Evolutionary conservation across 192 early-diverging fungal species (phyloP).

Genomic region (Entomortierella chlamydospora): DNA sequence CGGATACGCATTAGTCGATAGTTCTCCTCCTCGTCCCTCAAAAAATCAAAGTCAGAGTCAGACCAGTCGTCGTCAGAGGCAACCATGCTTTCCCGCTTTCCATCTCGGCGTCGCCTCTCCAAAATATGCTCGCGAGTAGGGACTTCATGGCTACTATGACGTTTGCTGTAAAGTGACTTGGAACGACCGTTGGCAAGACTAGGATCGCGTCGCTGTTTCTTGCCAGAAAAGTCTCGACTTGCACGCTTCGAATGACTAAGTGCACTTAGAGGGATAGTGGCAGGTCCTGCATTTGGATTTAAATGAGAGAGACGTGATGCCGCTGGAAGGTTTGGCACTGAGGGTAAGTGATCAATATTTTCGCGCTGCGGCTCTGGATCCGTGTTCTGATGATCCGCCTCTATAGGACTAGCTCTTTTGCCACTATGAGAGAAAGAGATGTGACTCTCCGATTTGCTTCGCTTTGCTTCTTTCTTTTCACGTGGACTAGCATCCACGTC

Average conservation of each 20-base stretch:
- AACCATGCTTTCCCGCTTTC: conserved; percentile 28
- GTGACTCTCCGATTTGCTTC: conserved; percentile 20
- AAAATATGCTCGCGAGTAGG: conserved; percentile 5
- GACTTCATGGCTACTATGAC: background rate
- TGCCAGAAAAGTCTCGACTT: conserved; percentile 19
- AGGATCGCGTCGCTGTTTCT: conserved; percentile 25
- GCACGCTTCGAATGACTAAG: conserved; percentile 34
- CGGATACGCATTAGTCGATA: conserved; percentile 36
- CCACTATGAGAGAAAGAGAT: background rate
- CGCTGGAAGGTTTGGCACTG: background rate
- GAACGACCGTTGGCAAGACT: background rate
- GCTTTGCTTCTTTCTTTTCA: conserved; percentile 1
- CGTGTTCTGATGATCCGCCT: background rate
- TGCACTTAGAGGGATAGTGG: conserved; percentile 32
- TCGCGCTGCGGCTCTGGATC: background rate
- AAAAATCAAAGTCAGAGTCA: conserved; percentile 47
- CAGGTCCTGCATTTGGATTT: background rate
- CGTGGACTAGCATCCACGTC: background rate
- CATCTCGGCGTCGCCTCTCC: conserved; percentile 18
- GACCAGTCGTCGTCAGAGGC: conserved; percentile 34
- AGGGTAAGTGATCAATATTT: background rate
- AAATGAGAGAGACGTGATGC: background rate
- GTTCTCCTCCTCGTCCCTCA: conserved; percentile 43
- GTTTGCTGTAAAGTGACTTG: background rate
- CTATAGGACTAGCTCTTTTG: background rate